Conservation (phyloP, 2,329 filamentous ascomycete species). For the Nannizziopsis barbatae region DNA sequence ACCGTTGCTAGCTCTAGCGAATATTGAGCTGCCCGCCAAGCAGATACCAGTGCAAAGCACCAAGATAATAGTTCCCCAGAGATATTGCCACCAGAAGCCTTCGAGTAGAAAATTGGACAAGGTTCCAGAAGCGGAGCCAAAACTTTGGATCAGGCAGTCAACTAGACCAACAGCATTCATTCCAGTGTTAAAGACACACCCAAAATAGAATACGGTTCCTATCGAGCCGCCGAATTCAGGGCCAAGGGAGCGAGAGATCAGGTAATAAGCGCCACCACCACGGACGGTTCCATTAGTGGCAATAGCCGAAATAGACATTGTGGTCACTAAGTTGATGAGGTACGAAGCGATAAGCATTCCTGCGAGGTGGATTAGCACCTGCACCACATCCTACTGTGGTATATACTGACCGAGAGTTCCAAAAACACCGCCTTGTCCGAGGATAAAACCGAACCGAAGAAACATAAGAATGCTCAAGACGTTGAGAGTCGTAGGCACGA, state of each 20-base stretch:
- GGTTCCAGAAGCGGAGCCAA: conserved; percentile 48
- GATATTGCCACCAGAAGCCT: conserved; percentile 65
- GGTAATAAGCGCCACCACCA: conserved; percentile 76
- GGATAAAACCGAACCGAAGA: conserved; percentile 71
- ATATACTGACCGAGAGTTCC: conserved; percentile 60
- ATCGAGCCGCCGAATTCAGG: conserved; percentile 86
- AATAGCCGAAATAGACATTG: conserved; percentile 75
- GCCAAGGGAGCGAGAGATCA: conserved; percentile 74
- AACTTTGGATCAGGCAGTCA: conserved; percentile 67
- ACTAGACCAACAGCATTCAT: conserved; percentile 80
- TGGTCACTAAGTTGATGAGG: conserved; percentile 69
- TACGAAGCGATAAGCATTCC: conserved; percentile 67
- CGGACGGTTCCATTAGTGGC: conserved; percentile 82
- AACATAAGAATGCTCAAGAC: conserved; percentile 90
- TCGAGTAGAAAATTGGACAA: conserved; percentile 53
- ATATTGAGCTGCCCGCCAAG: conserved; percentile 66
- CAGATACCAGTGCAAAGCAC: conserved; percentile 63
- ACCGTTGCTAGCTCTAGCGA: conserved; percentile 68
- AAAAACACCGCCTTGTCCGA: conserved; percentile 66
- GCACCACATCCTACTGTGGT: conserved; percentile 8
- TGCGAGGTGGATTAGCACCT: conserved; percentile 27
- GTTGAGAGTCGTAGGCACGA: conserved; percentile 79
- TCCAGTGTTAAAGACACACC: conserved; percentile 75
- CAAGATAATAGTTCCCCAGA: conserved; percentile 61
- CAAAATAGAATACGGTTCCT: conserved; percentile 78